Conservation (phyloP, 768 basidiomycete species). For the Amanita rimosa region DNA sequence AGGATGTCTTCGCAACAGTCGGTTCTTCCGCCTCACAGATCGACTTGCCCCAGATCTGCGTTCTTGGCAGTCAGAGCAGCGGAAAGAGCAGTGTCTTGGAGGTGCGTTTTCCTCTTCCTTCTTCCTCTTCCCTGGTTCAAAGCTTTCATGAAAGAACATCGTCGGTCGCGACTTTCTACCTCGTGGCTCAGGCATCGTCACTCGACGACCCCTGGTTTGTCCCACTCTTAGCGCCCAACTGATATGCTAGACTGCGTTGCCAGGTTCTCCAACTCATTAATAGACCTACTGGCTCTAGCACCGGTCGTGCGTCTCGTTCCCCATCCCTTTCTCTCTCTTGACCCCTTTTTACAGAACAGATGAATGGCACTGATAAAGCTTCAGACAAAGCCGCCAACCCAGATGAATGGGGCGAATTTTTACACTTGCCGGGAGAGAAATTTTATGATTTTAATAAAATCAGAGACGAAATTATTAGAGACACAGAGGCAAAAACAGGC, state of each 20-base stretch:
- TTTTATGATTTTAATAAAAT: constrained; percentile 98
- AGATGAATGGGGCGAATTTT: constrained; percentile 98
- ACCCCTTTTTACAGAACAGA: constrained; percentile 22
- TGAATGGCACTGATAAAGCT: constrained; percentile 37
- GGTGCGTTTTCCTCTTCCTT: constrained; percentile 25
- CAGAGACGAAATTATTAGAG: constrained; percentile 88
- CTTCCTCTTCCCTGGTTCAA: constrained; percentile 5
- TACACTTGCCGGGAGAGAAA: constrained; percentile 93
- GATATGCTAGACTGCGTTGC: constrained; percentile 5
- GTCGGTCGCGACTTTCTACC: constrained; percentile 98
- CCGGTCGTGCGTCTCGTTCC: constrained; percentile 26
- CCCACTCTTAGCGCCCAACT: background rate
- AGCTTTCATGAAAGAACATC: constrained; percentile 65
- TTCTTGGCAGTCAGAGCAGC: constrained; percentile 85
- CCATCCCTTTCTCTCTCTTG: constrained; percentile 6
- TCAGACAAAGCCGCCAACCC: constrained; percentile 73
- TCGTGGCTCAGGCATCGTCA: constrained; percentile 98
- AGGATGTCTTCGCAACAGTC: constrained; percentile 82
- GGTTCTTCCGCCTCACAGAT: constrained; percentile 69
- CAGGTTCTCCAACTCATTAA: constrained; percentile 94
- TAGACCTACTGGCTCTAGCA: constrained; percentile 42
- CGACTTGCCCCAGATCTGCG: constrained; percentile 89
- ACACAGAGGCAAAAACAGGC: constrained; percentile 98
- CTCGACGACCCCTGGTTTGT: constrained; percentile 81
- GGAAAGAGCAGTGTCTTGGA: constrained; percentile 91